These are phyloP conservation scores for Tetraselmis striata DNA, from an alignment of 139 green algal genomes.

Conservation along the genomic window DNA sequence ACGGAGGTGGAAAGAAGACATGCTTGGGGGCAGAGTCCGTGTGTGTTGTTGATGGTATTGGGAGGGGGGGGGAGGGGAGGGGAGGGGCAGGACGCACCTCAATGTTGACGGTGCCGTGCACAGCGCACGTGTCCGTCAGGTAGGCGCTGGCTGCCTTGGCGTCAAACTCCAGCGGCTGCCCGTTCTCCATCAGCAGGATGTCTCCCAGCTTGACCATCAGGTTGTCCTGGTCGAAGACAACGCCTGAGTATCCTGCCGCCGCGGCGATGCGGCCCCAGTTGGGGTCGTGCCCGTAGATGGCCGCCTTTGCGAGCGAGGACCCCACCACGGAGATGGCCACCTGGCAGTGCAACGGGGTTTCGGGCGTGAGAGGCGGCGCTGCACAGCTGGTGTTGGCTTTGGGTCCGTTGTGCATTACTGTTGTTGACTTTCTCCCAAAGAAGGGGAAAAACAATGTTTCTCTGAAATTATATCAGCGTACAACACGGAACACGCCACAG, in stretches of 20 bases:
- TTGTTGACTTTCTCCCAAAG: no score
- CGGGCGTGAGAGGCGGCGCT: no score
- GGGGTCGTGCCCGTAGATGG: conserved; percentile 93
- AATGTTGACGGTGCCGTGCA: conserved; percentile 84
- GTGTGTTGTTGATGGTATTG: no score
- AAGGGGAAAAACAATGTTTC: no score
- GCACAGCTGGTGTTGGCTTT: no score
- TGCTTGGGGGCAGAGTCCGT: no score
- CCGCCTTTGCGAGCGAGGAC: conserved; percentile 83
- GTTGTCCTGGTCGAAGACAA: conserved; percentile 76
- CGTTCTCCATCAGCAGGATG: conserved; percentile 82
- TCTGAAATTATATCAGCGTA: no score
- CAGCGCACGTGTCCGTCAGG: conserved; percentile 67
- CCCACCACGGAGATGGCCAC: conserved; percentile 74
- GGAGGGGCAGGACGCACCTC: conserved; percentile 22
- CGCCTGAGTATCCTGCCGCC: conserved; percentile 81
- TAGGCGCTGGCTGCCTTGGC: conserved; percentile 75
- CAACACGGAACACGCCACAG: no score
- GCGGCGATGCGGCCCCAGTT: conserved; percentile 98
- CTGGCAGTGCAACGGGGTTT: no score
- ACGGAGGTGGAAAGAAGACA: no score
- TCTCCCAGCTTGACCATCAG: conserved; percentile 77
- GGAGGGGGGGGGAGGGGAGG: no score
- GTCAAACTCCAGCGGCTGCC: conserved; percentile 92
- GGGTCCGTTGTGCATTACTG: no score